Percentiles rank a stretch among this genome's conserved stretches.
phyloP scores from a whole-genome alignment of 2,329 filamentous ascomycete genomes.

The Penicillium sp. region DNA sequence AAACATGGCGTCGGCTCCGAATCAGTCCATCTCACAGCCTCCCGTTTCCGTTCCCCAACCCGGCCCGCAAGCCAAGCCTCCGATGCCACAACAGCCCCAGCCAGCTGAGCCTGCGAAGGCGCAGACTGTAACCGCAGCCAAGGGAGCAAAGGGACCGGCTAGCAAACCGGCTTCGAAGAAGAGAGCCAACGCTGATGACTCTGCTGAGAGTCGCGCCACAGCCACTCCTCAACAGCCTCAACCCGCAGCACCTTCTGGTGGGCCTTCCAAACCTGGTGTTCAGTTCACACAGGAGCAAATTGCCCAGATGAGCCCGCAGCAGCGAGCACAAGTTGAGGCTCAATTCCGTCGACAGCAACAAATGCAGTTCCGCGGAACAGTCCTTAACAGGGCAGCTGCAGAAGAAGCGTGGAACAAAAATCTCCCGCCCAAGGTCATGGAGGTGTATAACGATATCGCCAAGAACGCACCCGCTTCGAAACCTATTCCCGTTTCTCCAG shows the following conservation, averaged over 20 bases:
- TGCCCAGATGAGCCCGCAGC: slow-evolving; percentile 42
- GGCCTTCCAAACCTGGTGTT: slow-evolving; percentile 17
- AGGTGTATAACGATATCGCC: slow-evolving; percentile 40
- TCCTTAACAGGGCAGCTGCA: slow-evolving; percentile 33
- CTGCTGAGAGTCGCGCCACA: slow-evolving; percentile 43
- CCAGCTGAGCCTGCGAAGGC: background rate
- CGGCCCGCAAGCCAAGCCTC: slow-evolving; percentile 26
- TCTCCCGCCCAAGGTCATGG: slow-evolving; percentile 39
- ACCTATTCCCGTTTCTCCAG: slow-evolving; percentile 37
- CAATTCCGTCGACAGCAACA: slow-evolving; percentile 36
- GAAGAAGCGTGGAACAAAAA: slow-evolving; percentile 39
- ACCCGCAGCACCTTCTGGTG: slow-evolving; percentile 18
- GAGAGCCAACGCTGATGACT: slow-evolving; percentile 47
- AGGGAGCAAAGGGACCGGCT: slow-evolving; percentile 27
- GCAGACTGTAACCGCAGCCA: slow-evolving; percentile 20
- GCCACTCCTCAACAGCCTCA: slow-evolving; percentile 31
- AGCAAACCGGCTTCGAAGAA: slow-evolving; percentile 42
- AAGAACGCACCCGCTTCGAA: slow-evolving; percentile 31
- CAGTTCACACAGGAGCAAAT: slow-evolving; percentile 37
- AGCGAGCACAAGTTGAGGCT: slow-evolving; percentile 39
- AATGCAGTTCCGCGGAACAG: slow-evolving; percentile 29
- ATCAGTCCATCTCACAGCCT: slow-evolving; percentile 27
- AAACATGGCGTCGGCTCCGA: slow-evolving; percentile 24
- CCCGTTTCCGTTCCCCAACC: slow-evolving; percentile 20
- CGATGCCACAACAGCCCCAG: slow-evolving; percentile 27